Conservation (phyloP, 441 rosid species). For the Populus hybrid region DNA sequence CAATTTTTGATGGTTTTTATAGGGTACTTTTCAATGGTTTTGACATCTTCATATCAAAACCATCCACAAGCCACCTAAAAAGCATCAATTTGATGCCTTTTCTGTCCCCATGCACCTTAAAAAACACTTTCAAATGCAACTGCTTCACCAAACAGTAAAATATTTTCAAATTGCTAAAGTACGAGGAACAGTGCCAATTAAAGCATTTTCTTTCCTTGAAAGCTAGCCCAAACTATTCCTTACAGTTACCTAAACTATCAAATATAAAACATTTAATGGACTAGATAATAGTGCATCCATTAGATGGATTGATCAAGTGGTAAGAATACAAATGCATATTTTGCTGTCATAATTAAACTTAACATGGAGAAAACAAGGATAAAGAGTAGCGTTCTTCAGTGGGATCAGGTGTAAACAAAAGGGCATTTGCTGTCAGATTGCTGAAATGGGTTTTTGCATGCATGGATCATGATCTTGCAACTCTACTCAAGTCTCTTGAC, state of each 20-base stretch:
- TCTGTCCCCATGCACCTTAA: neutral
- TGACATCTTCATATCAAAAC: neutral
- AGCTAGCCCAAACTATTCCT: neutral
- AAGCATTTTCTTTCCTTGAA: neutral
- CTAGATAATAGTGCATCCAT: neutral
- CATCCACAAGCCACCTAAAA: neutral
- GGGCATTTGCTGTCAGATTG: neutral
- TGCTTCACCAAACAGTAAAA: neutral
- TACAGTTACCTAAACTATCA: neutral
- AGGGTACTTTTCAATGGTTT: neutral
- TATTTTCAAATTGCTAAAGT: neutral
- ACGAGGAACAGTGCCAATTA: neutral
- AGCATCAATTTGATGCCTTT: neutral
- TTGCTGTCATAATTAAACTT: neutral
- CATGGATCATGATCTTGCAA: neutral
- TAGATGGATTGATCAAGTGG: neutral
- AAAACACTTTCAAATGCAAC: neutral
- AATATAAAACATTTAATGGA: neutral
- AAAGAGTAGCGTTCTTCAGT: neutral
- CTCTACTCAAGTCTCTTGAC: neutral
- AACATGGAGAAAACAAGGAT: neutral
- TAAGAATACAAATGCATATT: neutral
- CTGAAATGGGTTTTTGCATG: neutral
- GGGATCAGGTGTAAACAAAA: neutral
- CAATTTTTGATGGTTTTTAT: neutral